Evolutionary conservation across 306 rosid species (phyloP).

Genomic region (Vigna angularis): DNA sequence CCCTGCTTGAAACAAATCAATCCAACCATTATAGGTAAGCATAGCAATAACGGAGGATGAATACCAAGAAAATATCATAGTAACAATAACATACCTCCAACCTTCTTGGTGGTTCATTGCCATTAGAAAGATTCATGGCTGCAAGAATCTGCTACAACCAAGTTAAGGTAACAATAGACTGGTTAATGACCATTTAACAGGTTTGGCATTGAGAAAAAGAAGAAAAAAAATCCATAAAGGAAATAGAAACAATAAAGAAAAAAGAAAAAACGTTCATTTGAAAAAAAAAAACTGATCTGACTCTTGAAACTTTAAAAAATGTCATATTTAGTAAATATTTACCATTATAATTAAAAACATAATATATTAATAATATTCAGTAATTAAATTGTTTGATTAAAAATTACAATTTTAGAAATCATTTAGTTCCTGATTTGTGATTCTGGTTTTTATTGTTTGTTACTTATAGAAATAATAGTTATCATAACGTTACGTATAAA

Average conservation of each 20-base stretch:
- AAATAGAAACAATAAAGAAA: background rate
- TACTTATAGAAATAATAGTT: too few species aligned
- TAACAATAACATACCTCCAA: constrained; percentile 50
- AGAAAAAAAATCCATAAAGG: too few species aligned
- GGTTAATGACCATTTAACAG: background rate
- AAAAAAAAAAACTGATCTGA: background rate
- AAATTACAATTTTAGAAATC: too few species aligned
- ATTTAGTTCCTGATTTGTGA: too few species aligned
- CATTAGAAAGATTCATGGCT: constrained; percentile 44
- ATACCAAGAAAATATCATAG: background rate
- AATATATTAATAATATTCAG: too few species aligned
- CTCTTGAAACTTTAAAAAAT: background rate
- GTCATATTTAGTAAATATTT: too few species aligned
- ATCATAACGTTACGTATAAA: too few species aligned
- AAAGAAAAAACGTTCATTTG: background rate
- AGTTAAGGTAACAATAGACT: background rate
- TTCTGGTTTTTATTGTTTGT: too few species aligned
- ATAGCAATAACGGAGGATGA: background rate
- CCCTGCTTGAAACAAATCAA: constrained; percentile 51
- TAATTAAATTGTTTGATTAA: too few species aligned
- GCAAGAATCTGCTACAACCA: background rate
- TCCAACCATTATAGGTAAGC: background rate
- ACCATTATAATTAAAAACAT: too few species aligned
- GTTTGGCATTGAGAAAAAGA: background rate
- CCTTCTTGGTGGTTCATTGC: constrained; percentile 43